Conservation (phyloP, 352 stramenopile species). For the Chloridella minuta region DNA sequence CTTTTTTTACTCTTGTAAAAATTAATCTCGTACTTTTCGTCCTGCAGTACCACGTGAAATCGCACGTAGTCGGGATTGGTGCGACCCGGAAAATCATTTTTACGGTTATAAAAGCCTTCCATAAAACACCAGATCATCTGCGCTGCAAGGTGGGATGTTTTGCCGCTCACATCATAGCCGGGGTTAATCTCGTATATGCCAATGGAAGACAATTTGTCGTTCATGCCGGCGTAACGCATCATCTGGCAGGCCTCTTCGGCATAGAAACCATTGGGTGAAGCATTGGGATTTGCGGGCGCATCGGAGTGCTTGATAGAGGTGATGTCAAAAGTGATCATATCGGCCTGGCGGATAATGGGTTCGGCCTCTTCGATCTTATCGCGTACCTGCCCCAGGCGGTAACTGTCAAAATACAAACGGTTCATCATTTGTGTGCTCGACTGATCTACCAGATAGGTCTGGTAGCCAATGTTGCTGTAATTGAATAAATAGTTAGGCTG, state of each 20-base stretch:
- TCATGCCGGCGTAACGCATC: neutral
- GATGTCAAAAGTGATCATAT: neutral
- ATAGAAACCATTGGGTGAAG: neutral
- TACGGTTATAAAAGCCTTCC: neutral
- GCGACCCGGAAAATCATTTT: neutral
- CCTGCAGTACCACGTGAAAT: neutral
- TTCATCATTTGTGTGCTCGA: neutral
- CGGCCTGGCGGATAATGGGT: neutral
- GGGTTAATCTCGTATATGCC: neutral
- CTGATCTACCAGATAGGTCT: neutral
- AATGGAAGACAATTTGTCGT: neutral
- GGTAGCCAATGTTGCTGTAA: neutral
- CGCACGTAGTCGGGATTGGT: neutral
- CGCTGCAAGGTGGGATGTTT: neutral
- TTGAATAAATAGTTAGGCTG: slow-evolving; percentile 3
- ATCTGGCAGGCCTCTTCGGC: neutral
- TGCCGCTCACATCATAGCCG: neutral
- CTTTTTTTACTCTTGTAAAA: slow-evolving; percentile 8
- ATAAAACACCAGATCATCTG: neutral
- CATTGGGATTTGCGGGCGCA: neutral
- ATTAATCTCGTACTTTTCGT: neutral
- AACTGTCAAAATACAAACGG: neutral
- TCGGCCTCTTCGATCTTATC: neutral
- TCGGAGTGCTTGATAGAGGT: neutral
- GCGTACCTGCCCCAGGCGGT: neutral